These are phyloP conservation scores for Macadamia integrifolia DNA, from an alignment of 164 flowering plant species.

Conservation along the genomic window DNA sequence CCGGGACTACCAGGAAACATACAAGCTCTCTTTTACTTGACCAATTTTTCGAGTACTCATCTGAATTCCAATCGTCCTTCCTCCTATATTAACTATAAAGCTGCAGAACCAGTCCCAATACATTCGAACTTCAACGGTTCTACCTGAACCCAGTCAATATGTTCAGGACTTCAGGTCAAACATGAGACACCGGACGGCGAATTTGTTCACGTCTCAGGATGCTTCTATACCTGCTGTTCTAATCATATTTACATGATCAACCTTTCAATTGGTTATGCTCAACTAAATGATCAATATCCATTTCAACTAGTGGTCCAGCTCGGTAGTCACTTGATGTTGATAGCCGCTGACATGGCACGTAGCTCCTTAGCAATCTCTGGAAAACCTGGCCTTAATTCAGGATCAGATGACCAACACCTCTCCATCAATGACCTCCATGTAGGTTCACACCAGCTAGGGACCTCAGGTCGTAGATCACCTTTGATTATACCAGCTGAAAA, in stretches of 20 bases:
- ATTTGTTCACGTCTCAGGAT: neutral
- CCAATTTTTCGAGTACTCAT: no score
- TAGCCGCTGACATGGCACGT: slow-evolving; percentile 34
- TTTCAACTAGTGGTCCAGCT: neutral
- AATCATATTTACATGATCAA: neutral
- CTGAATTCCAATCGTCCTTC: no score
- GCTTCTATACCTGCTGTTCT: neutral
- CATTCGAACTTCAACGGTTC: no score
- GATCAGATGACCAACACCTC: slow-evolving; percentile 47
- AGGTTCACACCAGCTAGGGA: slow-evolving; percentile 46
- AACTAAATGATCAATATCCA: neutral
- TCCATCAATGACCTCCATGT: slow-evolving; percentile 44
- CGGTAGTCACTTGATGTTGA: slow-evolving; percentile 20
- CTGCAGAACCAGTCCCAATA: no score
- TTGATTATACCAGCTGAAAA: slow-evolving; percentile 35
- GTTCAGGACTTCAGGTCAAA: slow-evolving; percentile 1
- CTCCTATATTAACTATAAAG: no score
- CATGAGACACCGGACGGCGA: neutral
- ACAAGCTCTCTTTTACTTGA: no score
- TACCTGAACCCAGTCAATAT: neutral
- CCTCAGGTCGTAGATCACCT: slow-evolving; percentile 28
- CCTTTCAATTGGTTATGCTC: neutral
- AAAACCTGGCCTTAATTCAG: slow-evolving; percentile 33
- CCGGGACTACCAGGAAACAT: no score
- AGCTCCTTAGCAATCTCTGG: slow-evolving; percentile 36